phyloP scores from a whole-genome alignment of 768 basidiomycete species.

The Suillus ampliporus region DNA sequence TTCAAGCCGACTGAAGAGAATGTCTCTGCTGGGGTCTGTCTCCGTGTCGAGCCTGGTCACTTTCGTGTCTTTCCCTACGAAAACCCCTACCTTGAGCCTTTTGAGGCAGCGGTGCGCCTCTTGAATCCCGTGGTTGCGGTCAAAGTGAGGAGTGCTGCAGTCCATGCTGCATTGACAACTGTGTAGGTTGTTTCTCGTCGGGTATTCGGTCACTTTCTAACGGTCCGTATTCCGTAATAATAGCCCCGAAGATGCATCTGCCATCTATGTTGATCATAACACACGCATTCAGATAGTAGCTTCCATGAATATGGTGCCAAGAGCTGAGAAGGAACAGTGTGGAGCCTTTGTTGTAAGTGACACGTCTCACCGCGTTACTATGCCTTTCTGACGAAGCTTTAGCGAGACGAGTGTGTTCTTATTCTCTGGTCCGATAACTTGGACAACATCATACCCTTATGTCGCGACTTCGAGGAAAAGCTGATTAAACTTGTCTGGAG shows the following conservation, averaged over 20 bases:
- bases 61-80: slow-evolving; percentile 89
- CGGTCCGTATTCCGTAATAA: background rate
- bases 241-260: slow-evolving; percentile 62
- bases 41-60: slow-evolving; percentile 68
- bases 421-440: slow-evolving; percentile 87
- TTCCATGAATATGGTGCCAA: slow-evolving; percentile 65
- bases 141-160: slow-evolving; percentile 78
- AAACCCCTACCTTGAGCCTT: slow-evolving; percentile 78
- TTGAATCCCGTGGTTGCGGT: slow-evolving; percentile 88
- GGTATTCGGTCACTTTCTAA: slow-evolving; percentile 11
- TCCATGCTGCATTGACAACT: slow-evolving; percentile 76
- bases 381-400: slow-evolving; percentile 9
- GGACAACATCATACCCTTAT: slow-evolving; percentile 78
- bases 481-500: slow-evolving; percentile 85
- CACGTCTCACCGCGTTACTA: slow-evolving; percentile 3
- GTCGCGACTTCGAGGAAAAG: slow-evolving; percentile 73
- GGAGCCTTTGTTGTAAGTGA: slow-evolving; percentile 80
- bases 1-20: slow-evolving; percentile 88
- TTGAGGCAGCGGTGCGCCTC: slow-evolving; percentile 75
- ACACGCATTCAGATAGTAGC: slow-evolving; percentile 90
- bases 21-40: slow-evolving; percentile 77
- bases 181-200: slow-evolving; percentile 52
- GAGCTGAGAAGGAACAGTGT: slow-evolving; percentile 90
- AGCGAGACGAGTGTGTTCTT: slow-evolving; percentile 85
- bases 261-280: slow-evolving; percentile 75